These are phyloP conservation scores for Sporothrix phasma DNA, from an alignment of 2,329 filamentous ascomycete species.

Conservation along the genomic window DNA sequence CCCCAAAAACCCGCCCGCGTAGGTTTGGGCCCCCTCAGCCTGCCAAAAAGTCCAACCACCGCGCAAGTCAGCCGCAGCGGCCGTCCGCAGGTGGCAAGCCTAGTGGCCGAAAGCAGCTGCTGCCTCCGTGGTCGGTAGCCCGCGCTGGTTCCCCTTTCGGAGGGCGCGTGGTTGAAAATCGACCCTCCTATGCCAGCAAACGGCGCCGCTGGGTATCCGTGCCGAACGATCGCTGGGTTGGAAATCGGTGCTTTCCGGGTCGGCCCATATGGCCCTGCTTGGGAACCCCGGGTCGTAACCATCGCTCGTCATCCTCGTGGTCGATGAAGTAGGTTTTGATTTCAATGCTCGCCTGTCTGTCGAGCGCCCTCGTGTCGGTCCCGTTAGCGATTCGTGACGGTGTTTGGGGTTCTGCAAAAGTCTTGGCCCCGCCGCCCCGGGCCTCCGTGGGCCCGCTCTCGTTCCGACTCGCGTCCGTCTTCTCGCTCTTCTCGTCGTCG, in stretches of 20 bases:
- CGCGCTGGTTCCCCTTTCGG: background rate
- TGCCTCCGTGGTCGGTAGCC: background rate
- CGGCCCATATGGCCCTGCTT: no score
- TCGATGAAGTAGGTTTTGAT: constrained; percentile 5
- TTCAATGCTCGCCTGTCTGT: background rate
- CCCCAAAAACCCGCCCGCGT: constrained; percentile 33
- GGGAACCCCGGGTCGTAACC: constrained; percentile 17
- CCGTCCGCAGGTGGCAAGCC: background rate
- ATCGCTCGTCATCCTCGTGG: constrained; percentile 4
- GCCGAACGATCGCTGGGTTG: no score
- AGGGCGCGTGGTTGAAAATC: constrained; percentile 24
- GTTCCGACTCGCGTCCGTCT: constrained; percentile 5
- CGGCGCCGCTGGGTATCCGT: constrained; percentile 58
- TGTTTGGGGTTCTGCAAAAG: no score
- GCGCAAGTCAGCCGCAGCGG: background rate
- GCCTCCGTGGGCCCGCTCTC: constrained; percentile 7
- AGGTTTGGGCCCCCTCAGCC: constrained; percentile 21
- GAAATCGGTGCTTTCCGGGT: no score
- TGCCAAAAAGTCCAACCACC: background rate
- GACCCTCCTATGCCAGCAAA: constrained; percentile 61
- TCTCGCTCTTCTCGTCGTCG: constrained; percentile 22
- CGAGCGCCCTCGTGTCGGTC: background rate
- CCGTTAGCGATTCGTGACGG: background rate
- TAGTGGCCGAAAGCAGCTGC: no score
- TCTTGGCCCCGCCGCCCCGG: constrained; percentile 13